phyloP scores from a whole-genome alignment of 331 rosid genomes.

The Quercus lobata region DNA sequence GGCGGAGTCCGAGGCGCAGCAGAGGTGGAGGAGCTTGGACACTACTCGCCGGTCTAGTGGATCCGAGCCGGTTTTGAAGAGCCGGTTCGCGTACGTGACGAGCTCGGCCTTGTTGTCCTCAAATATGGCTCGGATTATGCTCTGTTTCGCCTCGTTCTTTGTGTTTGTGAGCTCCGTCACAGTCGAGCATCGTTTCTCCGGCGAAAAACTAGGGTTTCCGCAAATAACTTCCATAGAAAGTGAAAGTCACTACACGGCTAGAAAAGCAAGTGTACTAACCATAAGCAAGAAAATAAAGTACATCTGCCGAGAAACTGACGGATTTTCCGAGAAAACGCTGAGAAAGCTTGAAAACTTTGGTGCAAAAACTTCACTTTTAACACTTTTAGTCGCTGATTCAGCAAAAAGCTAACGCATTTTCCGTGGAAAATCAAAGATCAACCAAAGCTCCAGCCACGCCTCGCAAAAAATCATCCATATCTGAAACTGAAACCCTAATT shows the following conservation, averaged over 20 bases:
- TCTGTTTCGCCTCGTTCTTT: slow-evolving; percentile 7
- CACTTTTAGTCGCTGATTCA: background rate
- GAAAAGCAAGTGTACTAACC: background rate
- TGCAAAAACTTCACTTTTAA: background rate
- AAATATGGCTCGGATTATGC: slow-evolving; percentile 15
- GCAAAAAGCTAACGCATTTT: background rate
- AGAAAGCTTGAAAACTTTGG: no score
- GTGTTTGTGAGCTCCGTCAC: slow-evolving; percentile 11
- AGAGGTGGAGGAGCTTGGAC: slow-evolving; percentile 32
- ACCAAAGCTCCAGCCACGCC: background rate
- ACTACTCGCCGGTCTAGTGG: slow-evolving; percentile 16
- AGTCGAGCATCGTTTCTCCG: slow-evolving; percentile 10
- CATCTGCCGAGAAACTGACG: background rate
- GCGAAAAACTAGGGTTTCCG: background rate
- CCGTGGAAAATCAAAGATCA: background rate
- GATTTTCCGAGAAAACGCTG: background rate
- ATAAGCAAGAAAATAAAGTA: background rate
- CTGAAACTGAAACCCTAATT: slow-evolving; percentile 11
- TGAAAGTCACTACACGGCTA: no score
- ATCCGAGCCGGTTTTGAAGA: slow-evolving; percentile 3
- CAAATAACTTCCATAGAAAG: background rate
- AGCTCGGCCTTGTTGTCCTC: slow-evolving; percentile 24
- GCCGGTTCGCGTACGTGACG: slow-evolving; percentile 6
- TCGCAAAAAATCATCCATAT: slow-evolving; percentile 28
- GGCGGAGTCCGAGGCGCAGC: slow-evolving; percentile 38